phyloP scores from a whole-genome alignment of 2,329 filamentous ascomycete species.

The Fusarium pseudocircinatum region DNA sequence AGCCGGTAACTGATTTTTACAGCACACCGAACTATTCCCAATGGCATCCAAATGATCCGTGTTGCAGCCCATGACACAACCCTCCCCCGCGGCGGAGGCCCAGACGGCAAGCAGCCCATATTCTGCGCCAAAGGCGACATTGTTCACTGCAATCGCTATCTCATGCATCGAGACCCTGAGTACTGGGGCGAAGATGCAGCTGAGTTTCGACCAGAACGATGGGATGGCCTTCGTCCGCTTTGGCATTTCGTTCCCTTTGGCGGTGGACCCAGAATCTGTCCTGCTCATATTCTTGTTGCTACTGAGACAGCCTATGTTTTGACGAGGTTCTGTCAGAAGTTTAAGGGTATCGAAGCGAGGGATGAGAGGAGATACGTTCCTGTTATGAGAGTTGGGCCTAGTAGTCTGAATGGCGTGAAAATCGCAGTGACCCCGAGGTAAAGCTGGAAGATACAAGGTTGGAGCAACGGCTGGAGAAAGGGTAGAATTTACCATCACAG shows the following conservation, averaged over 20 bases:
- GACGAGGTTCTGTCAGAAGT: background rate
- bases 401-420: background rate
- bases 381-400: conserved; percentile 1
- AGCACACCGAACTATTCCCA: background rate
- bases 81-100: background rate
- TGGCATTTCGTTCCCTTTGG: background rate
- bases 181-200: background rate
- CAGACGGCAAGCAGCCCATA: background rate
- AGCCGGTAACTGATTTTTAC: accelerated
- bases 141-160: background rate
- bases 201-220: background rate
- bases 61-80: background rate
- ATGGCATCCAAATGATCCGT: background rate
- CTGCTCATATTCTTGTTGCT: background rate
- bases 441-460: background rate
- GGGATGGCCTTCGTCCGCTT: background rate
- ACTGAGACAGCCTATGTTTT: background rate
- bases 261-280: background rate
- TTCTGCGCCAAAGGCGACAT: conserved; percentile 4
- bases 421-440: background rate
- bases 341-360: background rate
- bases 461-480: too few relatives aligned
- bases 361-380: background rate
- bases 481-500: too few relatives aligned
- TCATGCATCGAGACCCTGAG: background rate